These are phyloP conservation scores for Pichia sp. DNA, from an alignment of 1,139 yeast species.

Conservation along the genomic window DNA sequence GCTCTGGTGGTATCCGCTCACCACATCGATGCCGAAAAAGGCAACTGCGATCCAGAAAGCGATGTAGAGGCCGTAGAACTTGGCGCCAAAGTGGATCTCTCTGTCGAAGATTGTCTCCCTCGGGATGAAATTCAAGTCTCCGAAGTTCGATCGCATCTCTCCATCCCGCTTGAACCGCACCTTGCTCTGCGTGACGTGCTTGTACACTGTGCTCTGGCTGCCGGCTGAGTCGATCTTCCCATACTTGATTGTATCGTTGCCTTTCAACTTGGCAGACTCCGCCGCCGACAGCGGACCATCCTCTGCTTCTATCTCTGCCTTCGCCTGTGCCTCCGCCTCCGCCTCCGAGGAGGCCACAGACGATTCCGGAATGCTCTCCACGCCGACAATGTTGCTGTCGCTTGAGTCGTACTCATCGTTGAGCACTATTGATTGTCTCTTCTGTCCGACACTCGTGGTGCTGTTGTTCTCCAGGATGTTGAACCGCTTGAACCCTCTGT, in stretches of 20 bases:
- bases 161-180: conserved; percentile 32
- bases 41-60: conserved; percentile 65
- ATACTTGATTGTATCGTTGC: background rate
- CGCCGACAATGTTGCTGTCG: conserved; percentile 3
- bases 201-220: background rate
- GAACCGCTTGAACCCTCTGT: conserved; percentile 12
- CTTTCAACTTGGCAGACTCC: background rate
- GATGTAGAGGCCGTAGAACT: conserved; percentile 62
- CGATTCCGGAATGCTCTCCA: background rate
- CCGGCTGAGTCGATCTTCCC: background rate
- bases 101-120: conserved; percentile 45
- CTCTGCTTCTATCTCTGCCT: background rate
- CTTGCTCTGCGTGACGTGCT: conserved; percentile 11
- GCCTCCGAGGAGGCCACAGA: background rate
- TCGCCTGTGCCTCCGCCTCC: background rate
- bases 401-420: conserved; percentile 24
- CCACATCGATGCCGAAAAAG: conserved; percentile 44
- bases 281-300: background rate
- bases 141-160: conserved; percentile 38
- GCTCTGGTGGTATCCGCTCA: conserved; percentile 39
- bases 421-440: conserved; percentile 22
- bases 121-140: conserved; percentile 39
- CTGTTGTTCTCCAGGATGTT: conserved; percentile 21
- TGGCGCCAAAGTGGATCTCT: conserved; percentile 33
- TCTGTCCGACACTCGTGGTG: background rate